Evolutionary conservation across 2,329 filamentous ascomycete species (phyloP), one percentile per base, ranked within the genome.

Genomic region (Fusarium fracticaudum): DNA sequence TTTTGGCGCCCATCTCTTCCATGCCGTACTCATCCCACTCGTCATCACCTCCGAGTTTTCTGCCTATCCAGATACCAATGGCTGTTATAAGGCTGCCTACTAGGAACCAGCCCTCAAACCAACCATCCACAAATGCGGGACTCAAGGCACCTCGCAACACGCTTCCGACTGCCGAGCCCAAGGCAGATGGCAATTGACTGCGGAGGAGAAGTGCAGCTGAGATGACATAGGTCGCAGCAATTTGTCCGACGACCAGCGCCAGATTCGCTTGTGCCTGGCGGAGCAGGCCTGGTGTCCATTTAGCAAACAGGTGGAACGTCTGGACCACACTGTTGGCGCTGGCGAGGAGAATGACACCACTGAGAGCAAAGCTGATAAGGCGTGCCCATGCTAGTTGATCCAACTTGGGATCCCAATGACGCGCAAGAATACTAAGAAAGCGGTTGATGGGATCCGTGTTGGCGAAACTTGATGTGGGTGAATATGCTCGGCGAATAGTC

Each of bases 21-120:
- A 86, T 87, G 13, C 87, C 87, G 77, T 88, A 84, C 79, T 90
- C 88, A 76, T 91, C 88, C 85, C 87, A 90, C 67, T 91, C 90
- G 54, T 91, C 90, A 71, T 86, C 86, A 6, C 84, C 83, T 1
- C 83, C 84, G 5, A 94, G 84, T 79, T 90, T 91, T 70, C 90
- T 87, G 1, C 93, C 92, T 8, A 95, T 80, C 87, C 92, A 93
- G 29, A 97, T 91, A 0, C 93, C 94, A n/a, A 89, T 79, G 3
- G 87, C 91, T 3, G 94, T 96, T 18, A 88, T 79, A 1, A 86
- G 84, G 71, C 91, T 92, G 10, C 92, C 92, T 6, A 91, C 80
- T 64, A 97, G 82, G 81, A 97, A 97, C 91, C 94, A 96, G 13
- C 90, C 91, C 81, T 97, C 94, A 76, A 97, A 97, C 94, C 94